Base-by-base conservation (phyloP, 495 filamentous ascomycete species). In the Penicillium alfredii region DNA sequence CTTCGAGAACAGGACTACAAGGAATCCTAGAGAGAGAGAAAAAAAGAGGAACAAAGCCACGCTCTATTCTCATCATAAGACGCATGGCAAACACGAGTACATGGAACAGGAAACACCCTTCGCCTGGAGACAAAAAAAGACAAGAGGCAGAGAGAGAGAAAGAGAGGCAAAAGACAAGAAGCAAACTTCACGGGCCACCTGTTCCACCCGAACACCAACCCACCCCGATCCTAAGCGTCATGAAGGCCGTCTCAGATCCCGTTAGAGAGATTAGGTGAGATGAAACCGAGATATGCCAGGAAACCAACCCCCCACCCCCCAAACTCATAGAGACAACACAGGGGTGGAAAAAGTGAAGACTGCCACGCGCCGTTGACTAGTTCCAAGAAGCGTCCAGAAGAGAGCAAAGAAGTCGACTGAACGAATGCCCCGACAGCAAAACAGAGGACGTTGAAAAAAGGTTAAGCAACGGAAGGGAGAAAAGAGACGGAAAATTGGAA, bases 131-230 rank as follows among this genome's bases (percentile, higher is more conserved):
- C 35, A 49, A 39, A 14, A 42, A 30, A 32, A 45, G 11, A 9
- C 23, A 25, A 25, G 8, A n/a, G n/a, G n/a, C n/a, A n/a, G n/a
- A n/a, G n/a, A n/a, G n/a, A n/a, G n/a, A n/a, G n/a, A n/a, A n/a
- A n/a, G n/a, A n/a, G n/a, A n/a, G n/a, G n/a, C n/a, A n/a, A n/a
- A n/a, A n/a, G n/a, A n/a, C n/a, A n/a, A n/a, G n/a, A n/a, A n/a
- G n/a, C n/a, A n/a, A n/a, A n/a, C n/a, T n/a, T n/a, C n/a, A n/a
- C n/a, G n/a, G 39, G 43, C 42, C 52, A 53, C 49, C 45, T 53
- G 48, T 48, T 58, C 53, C 55, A 53, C 48, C 47, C 54, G 39
- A 56, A 59, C 55, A 59, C 55, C 55, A 49, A 47, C 42, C 36
- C 52, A 16, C 6, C 16, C 49, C 46, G 17, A 40, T 38, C 38